Evolutionary conservation across 768 basidiomycete genomes (phyloP), one percentile per base, ranked within the genome.

Genomic region (Leccinellum rugosiceps): DNA sequence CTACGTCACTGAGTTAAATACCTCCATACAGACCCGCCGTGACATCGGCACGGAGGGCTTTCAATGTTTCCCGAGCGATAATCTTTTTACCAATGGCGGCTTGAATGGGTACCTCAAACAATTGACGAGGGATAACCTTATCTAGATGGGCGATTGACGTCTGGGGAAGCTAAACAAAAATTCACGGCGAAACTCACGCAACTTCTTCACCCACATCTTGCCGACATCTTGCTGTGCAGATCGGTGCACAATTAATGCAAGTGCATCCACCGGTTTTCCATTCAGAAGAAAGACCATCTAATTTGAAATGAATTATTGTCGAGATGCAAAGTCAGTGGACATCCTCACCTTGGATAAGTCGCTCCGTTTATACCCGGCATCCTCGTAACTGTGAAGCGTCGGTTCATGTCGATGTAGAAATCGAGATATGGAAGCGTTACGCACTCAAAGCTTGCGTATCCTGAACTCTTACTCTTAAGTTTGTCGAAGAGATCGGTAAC

Each of bases 81-180:
- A 98, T 81, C 59, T 87, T 92, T 62, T 82, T 85, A 14, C 95
- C 95, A 17, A 97, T 80, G 1, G 86, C 87, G 34, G 97, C 97
- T 68, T 98, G 97, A 52, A 99, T 97, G 2, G 95, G 89, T 11
- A 98, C 87, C 72, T 98, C 95, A 67, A 95, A 98, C 50, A 94
- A 73, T 69, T 98, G 95, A 47, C 90, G 79, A 28, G 95, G 94
- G 31, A 98, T 91, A 38, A 98, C 92, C 65, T 91, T 91, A 73
- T 91, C 92, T 94, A 61, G 13, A 32, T 17, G 35, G 11, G 2
- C n/a, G 41, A 34, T 44, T 21, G 11, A 21, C 15, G 19, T 52
- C 10, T 17, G 45, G 17, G 38, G n/a, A 9, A 34, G 47, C 34
- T 14, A 47, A 55, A 52, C 11, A 51, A 53, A n/a, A 54, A 51